Evolutionary conservation across 768 basidiomycete species (phyloP).

Genomic region (Serendipita sp.): DNA sequence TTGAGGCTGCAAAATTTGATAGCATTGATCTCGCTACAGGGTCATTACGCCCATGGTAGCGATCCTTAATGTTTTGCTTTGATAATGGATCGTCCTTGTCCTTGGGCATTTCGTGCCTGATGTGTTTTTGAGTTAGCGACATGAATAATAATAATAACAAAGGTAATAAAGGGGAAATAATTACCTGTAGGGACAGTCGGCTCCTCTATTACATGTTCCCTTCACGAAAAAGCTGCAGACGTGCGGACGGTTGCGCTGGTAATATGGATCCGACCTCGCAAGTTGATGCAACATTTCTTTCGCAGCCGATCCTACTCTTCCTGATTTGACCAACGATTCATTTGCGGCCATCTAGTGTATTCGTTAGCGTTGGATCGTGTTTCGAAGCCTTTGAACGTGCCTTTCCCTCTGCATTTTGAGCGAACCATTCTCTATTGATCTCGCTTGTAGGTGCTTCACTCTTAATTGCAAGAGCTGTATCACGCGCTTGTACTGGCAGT

Average conservation of each 20-base stretch:
- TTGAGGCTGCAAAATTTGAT: constrained; percentile 53
- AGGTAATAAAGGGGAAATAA: constrained; percentile 11
- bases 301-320: constrained; percentile 56
- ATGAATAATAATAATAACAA: neutral
- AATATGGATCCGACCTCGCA: constrained; percentile 90
- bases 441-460: constrained; percentile 90
- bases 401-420: constrained; percentile 80
- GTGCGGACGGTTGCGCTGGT: constrained; percentile 90
- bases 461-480: constrained; percentile 75
- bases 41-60: constrained; percentile 85
- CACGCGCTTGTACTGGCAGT: constrained; percentile 89
- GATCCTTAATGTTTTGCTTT: constrained; percentile 86
- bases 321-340: constrained; percentile 44
- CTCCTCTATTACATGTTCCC: constrained; percentile 83
- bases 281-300: constrained; percentile 95
- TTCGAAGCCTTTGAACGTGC: constrained; percentile 24
- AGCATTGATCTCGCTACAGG: constrained; percentile 90
- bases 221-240: constrained; percentile 91
- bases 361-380: neutral
- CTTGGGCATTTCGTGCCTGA: constrained; percentile 74
- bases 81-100: constrained; percentile 55
- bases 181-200: constrained; percentile 78
- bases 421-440: constrained; percentile 90
- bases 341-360: constrained; percentile 46
- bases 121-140: neutral